Evolutionary conservation across 164 flowering plant species (phyloP).

Genomic region (Annona cherimola): DNA sequence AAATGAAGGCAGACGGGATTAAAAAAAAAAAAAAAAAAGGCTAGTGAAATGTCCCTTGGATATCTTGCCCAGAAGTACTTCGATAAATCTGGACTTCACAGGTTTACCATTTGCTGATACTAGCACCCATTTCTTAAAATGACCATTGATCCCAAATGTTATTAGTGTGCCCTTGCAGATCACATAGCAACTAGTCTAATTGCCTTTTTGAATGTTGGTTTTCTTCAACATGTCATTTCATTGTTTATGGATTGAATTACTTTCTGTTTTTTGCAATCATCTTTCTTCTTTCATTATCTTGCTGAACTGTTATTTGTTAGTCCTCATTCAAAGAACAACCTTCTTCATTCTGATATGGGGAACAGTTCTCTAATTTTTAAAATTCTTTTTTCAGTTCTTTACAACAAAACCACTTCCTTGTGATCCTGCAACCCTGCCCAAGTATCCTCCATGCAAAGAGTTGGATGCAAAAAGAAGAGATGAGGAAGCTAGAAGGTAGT

Average conservation of each 20-base stretch:
- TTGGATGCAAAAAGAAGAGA: conserved; percentile 87
- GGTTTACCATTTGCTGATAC: no score
- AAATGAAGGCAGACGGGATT: no score
- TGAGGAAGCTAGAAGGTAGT: conserved; percentile 96
- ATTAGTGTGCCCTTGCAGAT: no score
- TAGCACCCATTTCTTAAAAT: no score
- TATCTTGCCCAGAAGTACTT: no score
- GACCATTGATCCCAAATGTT: no score
- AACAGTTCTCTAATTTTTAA: background rate
- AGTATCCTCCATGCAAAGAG: conserved; percentile 96
- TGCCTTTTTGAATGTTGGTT: background rate
- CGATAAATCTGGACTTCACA: no score
- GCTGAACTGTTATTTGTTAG: background rate
- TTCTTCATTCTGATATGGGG: background rate
- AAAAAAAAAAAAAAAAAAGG: no score
- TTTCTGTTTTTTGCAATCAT: no score
- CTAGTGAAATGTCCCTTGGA: no score
- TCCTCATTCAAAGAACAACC: background rate
- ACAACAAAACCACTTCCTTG: conserved; percentile 76
- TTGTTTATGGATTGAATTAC: background rate
- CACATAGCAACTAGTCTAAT: no score
- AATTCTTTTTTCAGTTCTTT: conserved; percentile 56
- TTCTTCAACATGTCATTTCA: background rate
- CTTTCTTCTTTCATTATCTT: background rate
- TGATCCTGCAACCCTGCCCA: conserved; percentile 94